Conservation (phyloP, 2,329 filamentous ascomycete species). For the Fonsecaea erecta region DNA sequence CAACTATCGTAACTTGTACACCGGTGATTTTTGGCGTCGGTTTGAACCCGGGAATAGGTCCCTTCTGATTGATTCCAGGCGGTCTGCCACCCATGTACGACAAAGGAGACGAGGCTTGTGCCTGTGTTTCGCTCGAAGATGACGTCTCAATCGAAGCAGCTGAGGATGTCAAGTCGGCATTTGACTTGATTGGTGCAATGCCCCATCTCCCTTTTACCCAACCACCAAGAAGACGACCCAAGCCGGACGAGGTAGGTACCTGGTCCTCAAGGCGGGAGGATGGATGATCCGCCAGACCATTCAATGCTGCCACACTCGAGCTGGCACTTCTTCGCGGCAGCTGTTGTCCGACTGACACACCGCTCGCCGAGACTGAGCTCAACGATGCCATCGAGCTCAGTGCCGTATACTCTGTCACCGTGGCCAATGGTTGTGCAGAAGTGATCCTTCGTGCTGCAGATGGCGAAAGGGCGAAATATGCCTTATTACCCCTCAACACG, state of each 20-base stretch:
- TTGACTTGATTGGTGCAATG: slow-evolving; percentile 52
- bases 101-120: slow-evolving; percentile 21
- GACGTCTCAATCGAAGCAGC: slow-evolving; percentile 19
- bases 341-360: slow-evolving; percentile 4
- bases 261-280: slow-evolving; percentile 33
- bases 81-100: slow-evolving; percentile 47
- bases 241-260: slow-evolving; percentile 39
- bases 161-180: slow-evolving; percentile 25
- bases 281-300: slow-evolving; percentile 33
- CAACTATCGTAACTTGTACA: slow-evolving; percentile 63
- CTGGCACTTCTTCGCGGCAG: slow-evolving; percentile 20
- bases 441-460: slow-evolving; percentile 28
- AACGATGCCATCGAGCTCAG: slow-evolving; percentile 50
- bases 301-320: slow-evolving; percentile 33
- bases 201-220: slow-evolving; percentile 71
- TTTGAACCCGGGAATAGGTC: slow-evolving; percentile 73
- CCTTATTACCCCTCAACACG: slow-evolving; percentile 31
- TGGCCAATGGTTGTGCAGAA: slow-evolving; percentile 57
- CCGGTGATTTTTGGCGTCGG: slow-evolving; percentile 57
- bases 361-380: slow-evolving; percentile 6
- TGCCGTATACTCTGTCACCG: slow-evolving; percentile 60
- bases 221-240: slow-evolving; percentile 64
- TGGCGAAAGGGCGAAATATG: slow-evolving; percentile 40
- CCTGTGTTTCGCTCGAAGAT: slow-evolving; percentile 7
- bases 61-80: slow-evolving; percentile 78